These are phyloP conservation scores for Keithomyces neogunnii DNA, from an alignment of 2,329 filamentous ascomycete species.

Conservation along the genomic window DNA sequence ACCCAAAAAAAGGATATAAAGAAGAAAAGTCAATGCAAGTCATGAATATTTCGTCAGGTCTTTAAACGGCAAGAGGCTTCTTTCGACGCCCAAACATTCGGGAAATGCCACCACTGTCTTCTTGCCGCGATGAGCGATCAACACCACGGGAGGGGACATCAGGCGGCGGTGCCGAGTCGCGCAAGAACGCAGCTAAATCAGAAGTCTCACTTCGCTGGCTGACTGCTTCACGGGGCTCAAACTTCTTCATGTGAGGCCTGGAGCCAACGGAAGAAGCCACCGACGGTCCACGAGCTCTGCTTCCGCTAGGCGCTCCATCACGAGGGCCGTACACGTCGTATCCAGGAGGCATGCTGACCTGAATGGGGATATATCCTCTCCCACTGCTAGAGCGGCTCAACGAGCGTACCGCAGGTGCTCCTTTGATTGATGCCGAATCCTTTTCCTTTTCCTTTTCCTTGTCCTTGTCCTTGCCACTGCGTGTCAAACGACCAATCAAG, in stretches of 20 bases:
- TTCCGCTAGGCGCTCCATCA: slow-evolving; percentile 10
- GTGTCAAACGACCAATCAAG: slow-evolving; percentile 50
- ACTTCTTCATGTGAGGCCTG: slow-evolving; percentile 47
- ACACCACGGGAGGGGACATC: slow-evolving; percentile 21
- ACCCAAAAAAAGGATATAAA: neutral
- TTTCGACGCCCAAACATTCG: slow-evolving; percentile 43
- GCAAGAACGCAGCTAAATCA: slow-evolving; percentile 66
- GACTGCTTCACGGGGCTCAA: slow-evolving; percentile 46
- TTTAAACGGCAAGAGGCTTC: slow-evolving; percentile 30
- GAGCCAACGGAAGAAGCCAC: slow-evolving; percentile 20
- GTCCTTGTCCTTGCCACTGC: slow-evolving; percentile 16
- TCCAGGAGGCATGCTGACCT: slow-evolving; percentile 38
- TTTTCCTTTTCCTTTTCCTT: slow-evolving; percentile 18
- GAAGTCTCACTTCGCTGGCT: slow-evolving; percentile 47
- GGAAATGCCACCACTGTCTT: slow-evolving; percentile 32
- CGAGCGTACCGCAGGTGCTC: slow-evolving; percentile 14
- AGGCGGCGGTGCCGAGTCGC: slow-evolving; percentile 54
- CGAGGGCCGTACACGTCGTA: slow-evolving; percentile 32
- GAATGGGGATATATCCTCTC: slow-evolving; percentile 43
- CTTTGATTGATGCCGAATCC: slow-evolving; percentile 16
- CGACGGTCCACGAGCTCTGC: slow-evolving; percentile 14
- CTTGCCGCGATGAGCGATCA: slow-evolving; percentile 21
- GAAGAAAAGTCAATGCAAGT: neutral
- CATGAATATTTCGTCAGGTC: neutral
- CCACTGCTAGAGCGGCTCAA: slow-evolving; percentile 29